Conservation (phyloP, 208 protist species). For the Crithidia brevicula region DNA sequence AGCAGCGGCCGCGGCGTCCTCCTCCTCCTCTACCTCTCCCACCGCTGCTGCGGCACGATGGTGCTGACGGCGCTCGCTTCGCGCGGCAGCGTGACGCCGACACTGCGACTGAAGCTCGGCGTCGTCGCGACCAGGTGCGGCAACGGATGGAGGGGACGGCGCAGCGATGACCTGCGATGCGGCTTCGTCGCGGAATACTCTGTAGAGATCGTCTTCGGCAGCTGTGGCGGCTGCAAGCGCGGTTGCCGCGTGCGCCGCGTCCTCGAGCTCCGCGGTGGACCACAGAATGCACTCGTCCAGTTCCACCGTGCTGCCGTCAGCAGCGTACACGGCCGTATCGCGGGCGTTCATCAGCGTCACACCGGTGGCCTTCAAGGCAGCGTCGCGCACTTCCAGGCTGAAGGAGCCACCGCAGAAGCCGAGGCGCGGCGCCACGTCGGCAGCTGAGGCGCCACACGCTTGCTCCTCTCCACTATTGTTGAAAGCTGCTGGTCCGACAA, state of each 20-base stretch:
- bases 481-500: not conserved
- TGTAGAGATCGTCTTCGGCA: not conserved
- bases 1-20: no score
- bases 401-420: constrained; percentile 67
- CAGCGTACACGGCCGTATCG: constrained; percentile 69
- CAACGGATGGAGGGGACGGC: no score
- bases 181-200: no score
- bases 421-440: constrained; percentile 3
- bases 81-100: no score
- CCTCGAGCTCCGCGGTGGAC: constrained; percentile 34
- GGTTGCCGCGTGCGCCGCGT: constrained; percentile 10
- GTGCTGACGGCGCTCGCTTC: no score
- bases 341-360: constrained; percentile 49
- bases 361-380: constrained; percentile 45
- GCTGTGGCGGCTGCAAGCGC: not conserved
- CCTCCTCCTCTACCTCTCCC: no score
- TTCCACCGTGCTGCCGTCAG: constrained; percentile 54
- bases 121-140: no score
- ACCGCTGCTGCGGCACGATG: no score
- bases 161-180: no score
- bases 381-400: constrained; percentile 64
- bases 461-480: not conserved
- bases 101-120: no score
- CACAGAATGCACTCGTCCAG: constrained; percentile 57
- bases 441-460: not conserved